Conservation (phyloP, 257 asterid genomes). For the Anisodus tanguticus region DNA sequence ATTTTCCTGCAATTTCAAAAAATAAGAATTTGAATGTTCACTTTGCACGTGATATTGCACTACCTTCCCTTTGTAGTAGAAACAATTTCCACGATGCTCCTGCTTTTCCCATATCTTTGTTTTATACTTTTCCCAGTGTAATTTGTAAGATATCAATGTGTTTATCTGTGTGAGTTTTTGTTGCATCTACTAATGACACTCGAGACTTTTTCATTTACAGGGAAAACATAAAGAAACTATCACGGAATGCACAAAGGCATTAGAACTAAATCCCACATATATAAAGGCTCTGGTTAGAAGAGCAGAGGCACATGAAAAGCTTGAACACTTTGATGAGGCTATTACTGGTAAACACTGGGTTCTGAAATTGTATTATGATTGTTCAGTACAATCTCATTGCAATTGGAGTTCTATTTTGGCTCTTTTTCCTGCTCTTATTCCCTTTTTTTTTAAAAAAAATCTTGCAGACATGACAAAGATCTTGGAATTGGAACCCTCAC, state of each 20-base stretch:
- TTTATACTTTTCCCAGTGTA: neutral
- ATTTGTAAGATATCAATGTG: neutral
- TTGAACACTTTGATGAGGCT: slow-evolving; percentile 85
- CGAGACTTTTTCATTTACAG: slow-evolving; percentile 40
- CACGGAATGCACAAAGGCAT: slow-evolving; percentile 89
- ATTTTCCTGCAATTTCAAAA: neutral
- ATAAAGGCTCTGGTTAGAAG: slow-evolving; percentile 80
- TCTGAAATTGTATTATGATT: neutral
- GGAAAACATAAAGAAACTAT: slow-evolving; percentile 72
- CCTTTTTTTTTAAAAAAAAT: neutral
- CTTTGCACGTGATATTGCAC: neutral
- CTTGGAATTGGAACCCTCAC: slow-evolving; percentile 79
- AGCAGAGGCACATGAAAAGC: slow-evolving; percentile 89
- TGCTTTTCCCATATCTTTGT: neutral
- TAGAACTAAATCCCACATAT: slow-evolving; percentile 82
- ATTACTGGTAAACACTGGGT: slow-evolving; percentile 62
- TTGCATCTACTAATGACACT: neutral
- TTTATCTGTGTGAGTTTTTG: neutral
- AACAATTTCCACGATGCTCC: neutral
- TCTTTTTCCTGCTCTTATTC: slow-evolving; percentile 22
- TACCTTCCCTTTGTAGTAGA: neutral
- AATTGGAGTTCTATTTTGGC: neutral
- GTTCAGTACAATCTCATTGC: neutral
- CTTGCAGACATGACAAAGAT: slow-evolving; percentile 76
- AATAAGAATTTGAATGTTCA: neutral